phyloP scores from a whole-genome alignment of 805 yeast species.

The Sugiyamaella smithiae region DNA sequence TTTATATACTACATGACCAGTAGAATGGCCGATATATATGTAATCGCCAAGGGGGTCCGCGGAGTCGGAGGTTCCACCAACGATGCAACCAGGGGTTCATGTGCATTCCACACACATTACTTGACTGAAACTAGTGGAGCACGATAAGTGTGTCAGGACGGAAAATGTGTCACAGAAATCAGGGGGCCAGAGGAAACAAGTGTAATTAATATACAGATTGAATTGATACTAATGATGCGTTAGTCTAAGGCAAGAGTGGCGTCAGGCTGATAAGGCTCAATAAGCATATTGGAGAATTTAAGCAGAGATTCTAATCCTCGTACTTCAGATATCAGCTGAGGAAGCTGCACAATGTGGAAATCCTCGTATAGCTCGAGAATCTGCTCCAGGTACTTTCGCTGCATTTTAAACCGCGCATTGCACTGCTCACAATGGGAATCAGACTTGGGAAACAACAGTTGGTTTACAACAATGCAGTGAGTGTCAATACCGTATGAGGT shows the following conservation, averaged over 20 bases:
- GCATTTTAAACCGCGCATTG: slow-evolving; percentile 92
- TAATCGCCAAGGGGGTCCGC: no score
- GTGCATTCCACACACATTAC: no score
- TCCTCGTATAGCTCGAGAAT: slow-evolving; percentile 96
- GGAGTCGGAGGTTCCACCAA: no score
- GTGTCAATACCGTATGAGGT: slow-evolving; percentile 95
- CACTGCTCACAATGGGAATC: slow-evolving; percentile 82
- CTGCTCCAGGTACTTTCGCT: slow-evolving; percentile 89
- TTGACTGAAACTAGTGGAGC: no score
- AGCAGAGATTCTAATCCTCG: slow-evolving; percentile 86
- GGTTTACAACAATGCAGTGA: slow-evolving; percentile 93
- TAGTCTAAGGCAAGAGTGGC: neutral
- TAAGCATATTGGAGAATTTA: slow-evolving; percentile 76
- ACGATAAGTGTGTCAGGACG: no score
- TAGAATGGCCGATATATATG: no score
- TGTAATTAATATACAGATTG: no score
- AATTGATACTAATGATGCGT: no score
- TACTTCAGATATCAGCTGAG: slow-evolving; percentile 90
- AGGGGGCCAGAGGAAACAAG: no score
- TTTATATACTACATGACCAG: no score
- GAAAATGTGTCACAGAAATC: no score
- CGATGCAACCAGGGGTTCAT: no score
- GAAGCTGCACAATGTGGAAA: slow-evolving; percentile 94
- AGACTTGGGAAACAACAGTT: slow-evolving; percentile 75
- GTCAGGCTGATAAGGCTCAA: slow-evolving; percentile 60